Base-by-base conservation (phyloP, 768 basidiomycete species). In the Auriscalpium orientale region DNA sequence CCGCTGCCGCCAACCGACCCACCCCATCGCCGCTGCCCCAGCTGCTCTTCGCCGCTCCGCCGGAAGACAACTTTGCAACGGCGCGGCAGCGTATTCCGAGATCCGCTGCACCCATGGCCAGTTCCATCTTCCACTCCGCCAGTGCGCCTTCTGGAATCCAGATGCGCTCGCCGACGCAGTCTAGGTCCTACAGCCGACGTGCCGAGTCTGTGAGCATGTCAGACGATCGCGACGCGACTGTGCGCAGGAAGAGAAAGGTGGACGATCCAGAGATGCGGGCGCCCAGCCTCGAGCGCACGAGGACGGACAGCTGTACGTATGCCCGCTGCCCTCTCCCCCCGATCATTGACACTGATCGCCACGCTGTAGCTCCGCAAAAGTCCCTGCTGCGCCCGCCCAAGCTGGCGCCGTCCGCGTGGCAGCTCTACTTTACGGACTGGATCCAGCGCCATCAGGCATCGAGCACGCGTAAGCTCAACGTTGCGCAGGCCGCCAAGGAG, bases 371-470 rank as follows among this genome's bases (percentile, higher is more conserved):
- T 38, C 81, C 81, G 47, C 73, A 81, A 54, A 93, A 88, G 71
- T 93, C 93, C 43, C 71, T 83, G 11, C 76, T 97, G 56, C 84
- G 85, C 45, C 92, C 90, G 18, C 93, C 93, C 49, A 93, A 94
- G 74, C 79, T 93, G 64, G 91, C 94, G 7, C 91, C 90, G 4
- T 94, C 91, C 3, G 91, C 93, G 54, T 97, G 94, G 94, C 94
- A 97, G 70, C 79, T 97, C 46, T 97, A 92, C 72, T 95, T 97
- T 68, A 92, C 92, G 21, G 91, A 95, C 67, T 94, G 90, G 84
- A 93, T 97, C 60, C 88, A 91, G 68, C 80, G 82, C 65, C 87
- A 90, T 68, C 89, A 91, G 71, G 83, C 84, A 57, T 79, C 82
- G 21, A 87, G 84, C 57, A 82, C 80, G 44, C 79, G 90, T 64